phyloP scores from a whole-genome alignment of 768 basidiomycete species.

The Amanita rimosa region DNA sequence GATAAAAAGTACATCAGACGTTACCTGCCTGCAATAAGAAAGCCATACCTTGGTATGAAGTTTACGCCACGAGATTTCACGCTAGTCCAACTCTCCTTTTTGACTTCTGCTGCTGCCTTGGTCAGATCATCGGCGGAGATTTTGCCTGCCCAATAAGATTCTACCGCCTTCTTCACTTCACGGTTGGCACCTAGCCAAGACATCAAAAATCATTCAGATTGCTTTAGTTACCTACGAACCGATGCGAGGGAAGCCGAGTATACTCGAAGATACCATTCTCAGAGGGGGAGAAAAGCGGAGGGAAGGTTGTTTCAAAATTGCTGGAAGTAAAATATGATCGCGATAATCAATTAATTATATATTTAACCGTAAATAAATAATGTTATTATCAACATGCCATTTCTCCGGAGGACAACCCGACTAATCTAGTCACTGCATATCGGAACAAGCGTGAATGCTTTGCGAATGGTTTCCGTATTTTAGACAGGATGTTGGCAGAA shows the following conservation, averaged over 20 bases:
- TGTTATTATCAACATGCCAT: conserved; percentile 7
- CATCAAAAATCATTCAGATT: not conserved
- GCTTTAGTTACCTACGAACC: conserved; percentile 28
- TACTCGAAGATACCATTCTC: conserved; percentile 71
- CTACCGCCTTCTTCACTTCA: conserved; percentile 96
- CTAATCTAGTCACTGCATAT: conserved; percentile 25
- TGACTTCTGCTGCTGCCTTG: conserved; percentile 78
- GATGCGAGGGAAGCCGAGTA: conserved; percentile 90
- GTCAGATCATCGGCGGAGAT: conserved; percentile 78
- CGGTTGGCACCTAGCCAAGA: conserved; percentile 66
- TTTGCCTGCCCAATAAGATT: conserved; percentile 97
- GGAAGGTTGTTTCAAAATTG: conserved; percentile 11
- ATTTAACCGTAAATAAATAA: not conserved
- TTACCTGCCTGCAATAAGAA: not conserved
- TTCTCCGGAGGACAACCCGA: conserved; percentile 19
- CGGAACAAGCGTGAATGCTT: conserved; percentile 23
- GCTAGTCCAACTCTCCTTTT: conserved; percentile 78
- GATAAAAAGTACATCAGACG: conserved; percentile 10
- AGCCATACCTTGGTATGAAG: conserved; percentile 71
- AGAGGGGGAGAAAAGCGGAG: conserved; percentile 14
- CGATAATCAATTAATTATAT: conserved; percentile 19
- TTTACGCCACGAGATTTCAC: conserved; percentile 84
- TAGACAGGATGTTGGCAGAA: not conserved
- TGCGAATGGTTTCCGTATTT: conserved; percentile 15
- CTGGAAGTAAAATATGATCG: conserved; percentile 20